Evolutionary conservation across 441 rosid genomes (phyloP).

Genomic region (Omphalea diandra): DNA sequence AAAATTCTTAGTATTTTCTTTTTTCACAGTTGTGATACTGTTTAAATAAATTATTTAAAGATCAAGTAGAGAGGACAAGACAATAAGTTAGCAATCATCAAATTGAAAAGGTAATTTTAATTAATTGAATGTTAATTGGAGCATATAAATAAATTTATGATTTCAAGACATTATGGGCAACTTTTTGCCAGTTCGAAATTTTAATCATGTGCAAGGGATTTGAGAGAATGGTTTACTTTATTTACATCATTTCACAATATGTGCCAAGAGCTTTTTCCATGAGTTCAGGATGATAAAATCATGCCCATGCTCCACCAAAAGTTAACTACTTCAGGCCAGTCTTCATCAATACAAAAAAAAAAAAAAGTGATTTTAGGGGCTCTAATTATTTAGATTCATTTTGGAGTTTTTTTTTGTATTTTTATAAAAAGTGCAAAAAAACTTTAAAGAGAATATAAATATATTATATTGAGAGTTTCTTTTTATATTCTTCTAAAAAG

Average conservation of each 20-base stretch:
- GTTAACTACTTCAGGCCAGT: not conserved
- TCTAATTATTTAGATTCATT: too few relatives aligned
- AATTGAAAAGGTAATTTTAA: constrained; percentile 9
- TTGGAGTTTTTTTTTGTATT: too few relatives aligned
- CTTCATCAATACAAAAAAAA: too few relatives aligned
- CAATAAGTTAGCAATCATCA: not conserved
- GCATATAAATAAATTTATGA: not conserved
- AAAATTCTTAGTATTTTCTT: not conserved
- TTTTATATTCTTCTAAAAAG: too few relatives aligned
- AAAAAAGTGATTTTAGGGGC: too few relatives aligned
- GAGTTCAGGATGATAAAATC: constrained; percentile 9
- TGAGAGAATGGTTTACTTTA: not conserved
- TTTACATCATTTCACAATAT: constrained; percentile 18
- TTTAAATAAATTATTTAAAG: too few relatives aligned
- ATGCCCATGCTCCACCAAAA: constrained; percentile 8
- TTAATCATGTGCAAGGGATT: constrained; percentile 13
- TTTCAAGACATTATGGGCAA: not conserved
- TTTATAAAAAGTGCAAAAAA: too few relatives aligned
- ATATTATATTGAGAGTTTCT: too few relatives aligned
- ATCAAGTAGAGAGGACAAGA: not conserved
- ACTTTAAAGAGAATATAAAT: too few relatives aligned
- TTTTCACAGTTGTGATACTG: not conserved
- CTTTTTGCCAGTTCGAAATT: constrained; percentile 21
- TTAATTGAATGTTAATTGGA: not conserved
- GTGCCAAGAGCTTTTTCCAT: not conserved